phyloP scores from a whole-genome alignment of 2,329 filamentous ascomycete species.

The Nigrospora osmanthi region DNA sequence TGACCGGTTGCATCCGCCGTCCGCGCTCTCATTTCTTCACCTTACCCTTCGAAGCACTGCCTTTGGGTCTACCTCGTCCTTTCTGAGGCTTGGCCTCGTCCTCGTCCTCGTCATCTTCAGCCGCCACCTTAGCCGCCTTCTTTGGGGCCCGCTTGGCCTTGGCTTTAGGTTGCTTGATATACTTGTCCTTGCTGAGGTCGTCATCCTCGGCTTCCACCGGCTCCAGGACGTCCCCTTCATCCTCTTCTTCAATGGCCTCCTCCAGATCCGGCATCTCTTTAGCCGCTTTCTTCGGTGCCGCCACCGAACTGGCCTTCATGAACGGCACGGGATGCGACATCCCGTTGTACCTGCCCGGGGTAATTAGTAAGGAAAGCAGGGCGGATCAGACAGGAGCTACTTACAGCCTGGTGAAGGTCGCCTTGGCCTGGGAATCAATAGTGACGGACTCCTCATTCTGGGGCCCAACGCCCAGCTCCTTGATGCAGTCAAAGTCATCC shows the following conservation, averaged over 20 bases:
- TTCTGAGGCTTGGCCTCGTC: slow-evolving; percentile 40
- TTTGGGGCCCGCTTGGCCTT: slow-evolving; percentile 40
- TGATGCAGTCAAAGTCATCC: slow-evolving; percentile 88
- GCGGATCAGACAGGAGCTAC: slow-evolving; percentile 25
- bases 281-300: slow-evolving; percentile 61
- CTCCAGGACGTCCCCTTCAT: slow-evolving; percentile 58
- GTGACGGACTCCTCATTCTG: slow-evolving; percentile 70
- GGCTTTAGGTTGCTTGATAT: slow-evolving; percentile 84
- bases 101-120: slow-evolving; percentile 40
- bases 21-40: slow-evolving; percentile 17
- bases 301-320: slow-evolving; percentile 80
- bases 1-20: too few relatives aligned
- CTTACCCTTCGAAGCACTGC: slow-evolving; percentile 16
- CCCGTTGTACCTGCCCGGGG: slow-evolving; percentile 62
- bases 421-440: slow-evolving; percentile 79
- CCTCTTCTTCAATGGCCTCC: slow-evolving; percentile 90
- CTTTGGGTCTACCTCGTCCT: slow-evolving; percentile 28
- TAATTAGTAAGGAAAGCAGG: not conserved
- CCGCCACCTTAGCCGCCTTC: slow-evolving; percentile 25
- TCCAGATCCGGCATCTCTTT: slow-evolving; percentile 87
- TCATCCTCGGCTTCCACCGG: slow-evolving; percentile 58
- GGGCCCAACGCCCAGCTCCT: slow-evolving; percentile 82
- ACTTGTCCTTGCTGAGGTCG: slow-evolving; percentile 87
- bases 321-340: slow-evolving; percentile 87
- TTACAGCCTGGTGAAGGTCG: slow-evolving; percentile 81